Base-by-base conservation (phyloP, 257 asterid genomes). In the Leptodermis oblonga region DNA sequence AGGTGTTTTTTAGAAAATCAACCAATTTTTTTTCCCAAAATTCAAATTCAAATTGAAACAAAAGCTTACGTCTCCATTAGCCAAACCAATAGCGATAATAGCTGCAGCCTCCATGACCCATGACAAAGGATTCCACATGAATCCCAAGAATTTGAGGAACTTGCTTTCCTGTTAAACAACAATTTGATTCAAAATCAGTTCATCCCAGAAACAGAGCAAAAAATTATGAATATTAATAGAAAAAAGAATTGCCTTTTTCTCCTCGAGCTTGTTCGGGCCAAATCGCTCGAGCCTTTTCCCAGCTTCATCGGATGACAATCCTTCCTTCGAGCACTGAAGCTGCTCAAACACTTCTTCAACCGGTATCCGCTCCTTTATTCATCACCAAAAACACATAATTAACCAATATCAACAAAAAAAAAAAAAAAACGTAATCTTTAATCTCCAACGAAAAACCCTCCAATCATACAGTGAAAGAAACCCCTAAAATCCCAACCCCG, bases 101-200 rank as follows among this genome's bases (percentile, higher is more conserved):
- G 96, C 96, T n/a, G 96, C 96, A 22, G 81, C 79, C 56, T 86
- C 96, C 96, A 88, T 86, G 28, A 86, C 93, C 96, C 96, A 88
- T 33, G 96, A 88, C 34, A 86, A 65, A 7, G 92, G 96, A 30
- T 88, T 88, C 96, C 96, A 88, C 92, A 88, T 88, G 53, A 88
- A 88, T 3, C 96, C 96, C 18, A 88, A 78, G 81, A 88, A 88
- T 69, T 84, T 88, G 25, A 88, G 80, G 28, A 86, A 3, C 71
- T 88, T 88, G 25, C 74, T 86, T 80, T 88, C 96, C 95, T 87
- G 81, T 69, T 72, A 31, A 15, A 63, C 10, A 56, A 48, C 3
- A 8, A 34, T 30, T 43, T n/a, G 18, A 15, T 13, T 39, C 22
- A n/a, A 26, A 9, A 17, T 23, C 63, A 61, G 20, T 54, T 54